Percentiles rank a stretch among this genome's conserved stretches.
Evolutionary conservation across 352 stramenopile genomes (phyloP).

Genomic region (Phytophthora podocarpi): DNA sequence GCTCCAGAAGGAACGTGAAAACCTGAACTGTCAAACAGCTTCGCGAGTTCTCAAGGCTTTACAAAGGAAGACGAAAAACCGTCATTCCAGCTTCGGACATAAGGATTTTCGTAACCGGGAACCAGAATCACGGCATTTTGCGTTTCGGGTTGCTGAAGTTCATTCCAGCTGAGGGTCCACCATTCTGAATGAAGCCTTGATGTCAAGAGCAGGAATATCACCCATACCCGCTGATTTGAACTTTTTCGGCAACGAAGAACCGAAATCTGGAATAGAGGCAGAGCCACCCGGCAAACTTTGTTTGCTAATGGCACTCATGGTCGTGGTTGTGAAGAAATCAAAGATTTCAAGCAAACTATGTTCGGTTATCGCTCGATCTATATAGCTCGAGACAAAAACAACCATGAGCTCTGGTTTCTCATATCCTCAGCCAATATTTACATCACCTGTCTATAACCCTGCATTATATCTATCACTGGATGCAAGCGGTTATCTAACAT

Average conservation of each 20-base stretch:
- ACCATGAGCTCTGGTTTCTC: constrained; percentile 28
- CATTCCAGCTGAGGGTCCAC: constrained; percentile 15
- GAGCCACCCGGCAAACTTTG: too few relatives aligned
- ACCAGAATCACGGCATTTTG: background rate
- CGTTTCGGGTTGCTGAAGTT: constrained; percentile 5
- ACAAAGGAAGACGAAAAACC: background rate
- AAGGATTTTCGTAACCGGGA: constrained; percentile 11
- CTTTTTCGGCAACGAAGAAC: background rate
- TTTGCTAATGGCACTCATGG: too few relatives aligned
- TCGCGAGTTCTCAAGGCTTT: background rate
- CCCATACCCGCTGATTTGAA: background rate
- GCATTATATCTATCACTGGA: constrained; percentile 17
- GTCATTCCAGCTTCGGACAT: background rate
- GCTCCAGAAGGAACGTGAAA: too few relatives aligned
- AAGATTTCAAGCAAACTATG: too few relatives aligned
- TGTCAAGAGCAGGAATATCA: background rate
- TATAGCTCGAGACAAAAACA: constrained; percentile 22
- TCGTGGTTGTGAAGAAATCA: too few relatives aligned
- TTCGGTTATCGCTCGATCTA: constrained; percentile 19
- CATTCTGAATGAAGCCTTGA: constrained; percentile 5
- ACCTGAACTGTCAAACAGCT: constrained; percentile 11
- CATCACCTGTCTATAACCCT: constrained; percentile 17
- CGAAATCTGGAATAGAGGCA: constrained; percentile 16
- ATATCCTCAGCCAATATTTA: constrained; percentile 19
- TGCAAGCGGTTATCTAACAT: constrained; percentile 12